Evolutionary conservation across 345 rosid species (phyloP), one percentile per base, ranked within the genome.

Genomic region (Heritiera littoralis): DNA sequence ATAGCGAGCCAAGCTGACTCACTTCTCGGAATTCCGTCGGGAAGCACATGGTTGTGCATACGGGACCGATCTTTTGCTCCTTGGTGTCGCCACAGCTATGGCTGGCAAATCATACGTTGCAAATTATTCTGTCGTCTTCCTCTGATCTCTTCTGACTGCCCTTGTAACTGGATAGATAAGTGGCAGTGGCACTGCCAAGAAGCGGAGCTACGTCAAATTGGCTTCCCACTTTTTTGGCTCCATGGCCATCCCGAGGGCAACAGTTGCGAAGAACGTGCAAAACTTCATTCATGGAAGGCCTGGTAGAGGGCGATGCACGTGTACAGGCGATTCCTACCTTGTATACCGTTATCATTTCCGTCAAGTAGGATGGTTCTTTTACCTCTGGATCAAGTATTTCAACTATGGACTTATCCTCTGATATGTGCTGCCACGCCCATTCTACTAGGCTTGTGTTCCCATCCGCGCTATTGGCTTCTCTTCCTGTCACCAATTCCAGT

Each of bases 251-350:
- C 0, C 84, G 78, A 17, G 80, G 77, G 51, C 66, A 46, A 67
- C 79, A 82, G 18, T 78, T 77, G 4, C 82, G 89, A 60, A 95
- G 92, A 43, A 93, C 76, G 80, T 87, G 89, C 85, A 90, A 78
- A 40, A 92, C 85, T 71, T 71, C 75, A 45, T 71, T 71, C 75
- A 51, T 32, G 12, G 60, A 51, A 30, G 75, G 75, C 60, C 60
- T 51, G 8, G 75, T 32, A 18, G 43, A 51, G n/a, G 75, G 75
- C 5, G 28, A 71, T 9, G 60, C 60, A 8, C 60, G 45, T 9
- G 75, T 71, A 71, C 75, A 51, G 6, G 32, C 75, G 4, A 71
- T 71, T 55, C 75, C 75, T 15, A 71, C 60, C 60, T 71, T 51
- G 75, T 7, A 51, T 15, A 71, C 75, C 60, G 85, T 82, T 4